Evolutionary conservation across 129 eudicot genomes (phyloP).

Genomic region (Solidago caesia): DNA sequence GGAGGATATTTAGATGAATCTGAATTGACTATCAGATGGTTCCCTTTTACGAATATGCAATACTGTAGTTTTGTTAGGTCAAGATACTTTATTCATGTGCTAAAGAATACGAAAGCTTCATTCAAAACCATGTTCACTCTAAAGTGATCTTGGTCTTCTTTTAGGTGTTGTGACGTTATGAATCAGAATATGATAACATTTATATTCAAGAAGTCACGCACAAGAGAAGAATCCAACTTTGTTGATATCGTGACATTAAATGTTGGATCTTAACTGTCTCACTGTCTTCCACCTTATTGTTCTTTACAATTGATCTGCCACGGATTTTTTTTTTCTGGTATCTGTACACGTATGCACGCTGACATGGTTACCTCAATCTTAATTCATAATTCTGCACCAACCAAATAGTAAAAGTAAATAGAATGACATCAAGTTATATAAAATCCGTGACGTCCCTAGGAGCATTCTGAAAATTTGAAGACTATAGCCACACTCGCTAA

Average conservation of each 20-base stretch:
- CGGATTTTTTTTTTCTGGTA: too few relatives aligned
- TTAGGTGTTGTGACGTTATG: too few relatives aligned
- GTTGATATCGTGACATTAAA: not conserved
- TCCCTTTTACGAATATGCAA: not conserved
- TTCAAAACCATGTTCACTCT: too few relatives aligned
- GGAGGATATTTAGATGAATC: not conserved
- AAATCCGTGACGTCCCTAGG: not conserved
- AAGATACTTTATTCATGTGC: not conserved
- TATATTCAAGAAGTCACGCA: too few relatives aligned
- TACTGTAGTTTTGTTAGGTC: too few relatives aligned
- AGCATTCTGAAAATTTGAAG: conserved; percentile 6
- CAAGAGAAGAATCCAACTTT: not conserved
- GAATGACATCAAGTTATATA: not conserved
- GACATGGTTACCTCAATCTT: not conserved
- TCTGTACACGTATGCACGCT: not conserved
- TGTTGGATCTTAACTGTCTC: not conserved
- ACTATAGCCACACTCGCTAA: conserved; percentile 1
- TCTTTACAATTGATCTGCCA: not conserved
- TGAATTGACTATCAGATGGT: not conserved
- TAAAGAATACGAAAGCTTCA: not conserved
- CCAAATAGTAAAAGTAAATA: not conserved
- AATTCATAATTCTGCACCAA: not conserved
- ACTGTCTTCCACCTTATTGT: not conserved
- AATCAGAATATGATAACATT: too few relatives aligned
- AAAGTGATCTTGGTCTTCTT: too few relatives aligned